Conservation (phyloP, 176 grass and related monocot genomes). For the Stipa capillata region DNA sequence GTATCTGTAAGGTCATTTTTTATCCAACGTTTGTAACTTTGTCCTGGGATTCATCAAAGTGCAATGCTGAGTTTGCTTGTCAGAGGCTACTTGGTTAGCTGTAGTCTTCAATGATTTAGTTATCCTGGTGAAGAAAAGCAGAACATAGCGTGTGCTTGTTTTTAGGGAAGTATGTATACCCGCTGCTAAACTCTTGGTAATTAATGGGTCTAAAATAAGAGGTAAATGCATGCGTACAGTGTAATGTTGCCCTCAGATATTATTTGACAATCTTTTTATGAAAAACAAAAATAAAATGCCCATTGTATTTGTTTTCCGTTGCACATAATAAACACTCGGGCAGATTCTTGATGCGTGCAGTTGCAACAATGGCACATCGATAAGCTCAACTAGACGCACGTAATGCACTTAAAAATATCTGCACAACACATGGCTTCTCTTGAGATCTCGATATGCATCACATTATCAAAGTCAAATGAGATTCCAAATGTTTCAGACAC, state of each 20-base stretch:
- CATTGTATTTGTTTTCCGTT: too few relatives aligned
- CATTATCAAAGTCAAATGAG: background rate
- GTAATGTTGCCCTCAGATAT: too few relatives aligned
- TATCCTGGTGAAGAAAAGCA: background rate
- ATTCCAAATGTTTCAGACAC: background rate
- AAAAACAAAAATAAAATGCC: too few relatives aligned
- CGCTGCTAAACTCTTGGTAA: background rate
- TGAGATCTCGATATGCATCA: background rate
- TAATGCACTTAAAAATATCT: background rate
- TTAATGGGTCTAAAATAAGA: too few relatives aligned
- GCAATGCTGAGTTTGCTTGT: background rate
- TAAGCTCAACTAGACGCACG: background rate
- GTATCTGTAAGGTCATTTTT: too few relatives aligned
- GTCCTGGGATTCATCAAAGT: too few relatives aligned
- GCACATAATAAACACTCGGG: too few relatives aligned
- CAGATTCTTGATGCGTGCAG: background rate
- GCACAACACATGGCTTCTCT: background rate
- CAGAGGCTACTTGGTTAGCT: background rate
- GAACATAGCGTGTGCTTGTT: background rate
- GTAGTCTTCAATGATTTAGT: background rate
- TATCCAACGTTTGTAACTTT: background rate
- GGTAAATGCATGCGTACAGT: too few relatives aligned
- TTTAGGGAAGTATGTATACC: background rate
- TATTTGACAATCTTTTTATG: too few relatives aligned
- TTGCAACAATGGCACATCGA: background rate